These are phyloP conservation scores for Epichloe baconii DNA, from an alignment of 2,329 filamentous ascomycete species.

Conservation along the genomic window DNA sequence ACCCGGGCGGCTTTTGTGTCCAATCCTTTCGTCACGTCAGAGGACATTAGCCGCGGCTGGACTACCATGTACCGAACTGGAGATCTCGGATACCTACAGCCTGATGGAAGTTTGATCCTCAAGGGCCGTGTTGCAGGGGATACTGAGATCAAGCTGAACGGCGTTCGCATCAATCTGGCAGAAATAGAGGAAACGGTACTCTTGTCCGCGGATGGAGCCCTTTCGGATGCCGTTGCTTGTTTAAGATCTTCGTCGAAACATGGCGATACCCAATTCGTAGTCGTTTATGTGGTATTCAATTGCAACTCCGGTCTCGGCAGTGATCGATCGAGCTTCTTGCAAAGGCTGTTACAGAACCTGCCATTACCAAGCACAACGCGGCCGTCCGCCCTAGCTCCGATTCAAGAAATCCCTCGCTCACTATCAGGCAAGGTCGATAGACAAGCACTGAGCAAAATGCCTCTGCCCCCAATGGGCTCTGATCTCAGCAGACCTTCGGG, in stretches of 20 bases:
- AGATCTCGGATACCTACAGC: constrained; percentile 21
- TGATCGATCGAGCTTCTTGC: not conserved
- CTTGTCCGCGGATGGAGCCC: constrained; percentile 6
- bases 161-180: constrained; percentile 31
- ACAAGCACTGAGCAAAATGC: not conserved
- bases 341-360: not conserved
- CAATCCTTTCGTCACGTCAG: constrained; percentile 6
- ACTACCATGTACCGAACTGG: constrained; percentile 12
- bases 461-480: not conserved
- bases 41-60: constrained; percentile 5
- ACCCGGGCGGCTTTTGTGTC: constrained; percentile 4
- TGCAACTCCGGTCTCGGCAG: not conserved
- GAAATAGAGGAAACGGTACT: constrained; percentile 22
- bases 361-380: not conserved
- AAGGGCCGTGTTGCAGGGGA: constrained; percentile 27
- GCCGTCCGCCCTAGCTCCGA: constrained; percentile 1
- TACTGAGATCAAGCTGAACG: constrained; percentile 32
- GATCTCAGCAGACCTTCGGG: not conserved
- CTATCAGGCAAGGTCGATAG: not conserved
- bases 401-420: not conserved
- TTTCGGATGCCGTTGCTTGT: constrained; percentile 12
- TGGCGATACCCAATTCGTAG: not conserved
- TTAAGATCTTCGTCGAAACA: not conserved
- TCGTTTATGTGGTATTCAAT: not conserved
- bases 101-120: constrained; percentile 21